Evolutionary conservation across 345 rosid genomes (phyloP).

Genomic region (Capsella bursapastoris): DNA sequence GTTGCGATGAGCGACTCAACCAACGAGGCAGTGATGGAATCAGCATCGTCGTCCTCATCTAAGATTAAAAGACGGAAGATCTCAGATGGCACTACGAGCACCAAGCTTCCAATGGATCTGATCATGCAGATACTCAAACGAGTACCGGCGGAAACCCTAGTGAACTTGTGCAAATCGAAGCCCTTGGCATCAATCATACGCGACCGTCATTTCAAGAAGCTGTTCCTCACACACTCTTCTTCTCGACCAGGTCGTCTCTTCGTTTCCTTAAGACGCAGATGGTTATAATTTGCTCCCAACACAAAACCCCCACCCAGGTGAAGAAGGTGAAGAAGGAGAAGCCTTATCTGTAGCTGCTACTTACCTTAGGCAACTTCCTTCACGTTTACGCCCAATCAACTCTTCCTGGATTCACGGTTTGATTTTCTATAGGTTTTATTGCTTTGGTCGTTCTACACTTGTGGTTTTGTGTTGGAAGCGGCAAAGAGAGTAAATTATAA

Average conservation of each 20-base stretch:
- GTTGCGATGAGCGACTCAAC: too few species aligned
- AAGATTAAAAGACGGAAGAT: too few species aligned
- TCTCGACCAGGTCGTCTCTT: neutral
- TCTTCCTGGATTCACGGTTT: neutral
- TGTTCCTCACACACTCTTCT: neutral
- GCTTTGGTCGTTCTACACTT: neutral
- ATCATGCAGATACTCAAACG: too few species aligned
- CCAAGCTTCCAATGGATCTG: too few species aligned
- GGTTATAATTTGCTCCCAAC: neutral
- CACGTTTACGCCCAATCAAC: too few species aligned
- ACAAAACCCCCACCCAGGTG: neutral
- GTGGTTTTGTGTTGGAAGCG: neutral
- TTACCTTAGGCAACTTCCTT: too few species aligned
- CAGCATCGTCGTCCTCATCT: too few species aligned
- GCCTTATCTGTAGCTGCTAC: too few species aligned
- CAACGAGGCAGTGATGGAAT: too few species aligned
- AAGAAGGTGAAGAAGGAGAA: neutral
- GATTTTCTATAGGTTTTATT: neutral
- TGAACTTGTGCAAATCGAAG: neutral
- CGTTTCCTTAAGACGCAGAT: neutral
- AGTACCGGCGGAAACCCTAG: too few species aligned
- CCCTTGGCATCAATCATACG: neutral
- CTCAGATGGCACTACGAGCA: too few species aligned
- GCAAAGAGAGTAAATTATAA: too few species aligned
- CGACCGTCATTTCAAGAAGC: neutral